Evolutionary conservation across 345 rosid genomes (phyloP).

Genomic region (Psidium friedrichsthalianum): DNA sequence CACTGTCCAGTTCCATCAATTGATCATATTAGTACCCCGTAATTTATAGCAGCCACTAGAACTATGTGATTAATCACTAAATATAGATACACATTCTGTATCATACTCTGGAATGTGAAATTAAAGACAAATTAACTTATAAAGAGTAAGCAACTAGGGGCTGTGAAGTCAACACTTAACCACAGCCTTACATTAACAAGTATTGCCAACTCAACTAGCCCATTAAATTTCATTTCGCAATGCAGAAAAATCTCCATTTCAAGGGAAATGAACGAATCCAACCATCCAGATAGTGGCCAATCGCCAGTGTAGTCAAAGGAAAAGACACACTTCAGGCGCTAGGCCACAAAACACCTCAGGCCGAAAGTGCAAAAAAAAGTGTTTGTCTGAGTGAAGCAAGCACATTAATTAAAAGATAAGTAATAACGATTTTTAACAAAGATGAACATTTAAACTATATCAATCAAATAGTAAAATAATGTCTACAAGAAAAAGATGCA

Average conservation of each 20-base stretch:
- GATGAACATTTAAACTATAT: neutral
- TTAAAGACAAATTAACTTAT: neutral
- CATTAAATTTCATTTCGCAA: neutral
- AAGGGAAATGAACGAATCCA: neutral
- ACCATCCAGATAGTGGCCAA: neutral
- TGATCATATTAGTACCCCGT: neutral
- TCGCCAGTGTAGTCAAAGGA: neutral
- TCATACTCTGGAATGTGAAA: neutral
- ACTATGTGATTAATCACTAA: neutral
- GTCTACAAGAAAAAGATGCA: no score
- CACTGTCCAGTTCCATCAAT: neutral
- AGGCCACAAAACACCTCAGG: neutral
- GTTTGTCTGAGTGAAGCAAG: neutral
- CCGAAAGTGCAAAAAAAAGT: neutral
- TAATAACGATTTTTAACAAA: neutral
- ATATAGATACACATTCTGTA: neutral
- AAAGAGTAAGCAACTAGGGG: neutral
- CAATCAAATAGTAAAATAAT: neutral
- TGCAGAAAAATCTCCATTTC: neutral
- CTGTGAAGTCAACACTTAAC: neutral
- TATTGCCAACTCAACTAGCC: neutral
- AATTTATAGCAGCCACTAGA: neutral
- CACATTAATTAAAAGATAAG: neutral
- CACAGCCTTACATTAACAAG: neutral
- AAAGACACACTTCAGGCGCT: neutral